A percentile compares a stretch with the other conserved stretches of the same genome.
Conservation (phyloP, 805 yeast genomes). For the Suhomyces faveliae region DNA sequence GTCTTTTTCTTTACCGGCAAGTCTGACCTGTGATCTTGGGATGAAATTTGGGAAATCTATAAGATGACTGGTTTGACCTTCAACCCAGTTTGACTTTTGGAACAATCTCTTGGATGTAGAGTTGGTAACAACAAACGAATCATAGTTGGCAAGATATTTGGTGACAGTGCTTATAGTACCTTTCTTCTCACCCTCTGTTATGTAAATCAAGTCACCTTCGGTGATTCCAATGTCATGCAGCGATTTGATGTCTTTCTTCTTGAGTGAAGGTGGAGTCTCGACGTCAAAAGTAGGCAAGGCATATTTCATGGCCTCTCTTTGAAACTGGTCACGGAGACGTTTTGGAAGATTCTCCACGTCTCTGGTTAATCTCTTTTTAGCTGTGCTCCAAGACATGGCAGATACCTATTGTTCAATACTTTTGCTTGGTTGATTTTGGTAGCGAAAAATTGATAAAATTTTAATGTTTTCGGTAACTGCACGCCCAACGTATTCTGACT, state of each 20-base stretch:
- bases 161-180: slow-evolving; percentile 74
- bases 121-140: slow-evolving; percentile 65
- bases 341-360: slow-evolving; percentile 34
- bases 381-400: slow-evolving; percentile 33
- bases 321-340: slow-evolving; percentile 27
- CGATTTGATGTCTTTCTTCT: slow-evolving; percentile 35
- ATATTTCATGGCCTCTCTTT: slow-evolving; percentile 20
- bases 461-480: not conserved
- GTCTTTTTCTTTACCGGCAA: slow-evolving; percentile 75
- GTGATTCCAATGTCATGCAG: slow-evolving; percentile 56
- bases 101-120: slow-evolving; percentile 65
- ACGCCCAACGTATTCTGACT: not conserved
- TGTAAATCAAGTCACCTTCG: slow-evolving; percentile 76
- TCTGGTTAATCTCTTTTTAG: slow-evolving; percentile 35
- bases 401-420: not conserved
- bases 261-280: slow-evolving; percentile 14
- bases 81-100: slow-evolving; percentile 72
- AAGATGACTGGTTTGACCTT: slow-evolving; percentile 69
- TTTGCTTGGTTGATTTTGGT: not conserved
- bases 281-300: slow-evolving; percentile 37
- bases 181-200: slow-evolving; percentile 64
- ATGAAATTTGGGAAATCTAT: slow-evolving; percentile 66
- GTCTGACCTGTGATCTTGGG: slow-evolving; percentile 57
- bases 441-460: slow-evolving; percentile 1
- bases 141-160: slow-evolving; percentile 56